phyloP scores from a whole-genome alignment of 2,329 filamentous ascomycete genomes.

The Exophiala xenobiotica region DNA sequence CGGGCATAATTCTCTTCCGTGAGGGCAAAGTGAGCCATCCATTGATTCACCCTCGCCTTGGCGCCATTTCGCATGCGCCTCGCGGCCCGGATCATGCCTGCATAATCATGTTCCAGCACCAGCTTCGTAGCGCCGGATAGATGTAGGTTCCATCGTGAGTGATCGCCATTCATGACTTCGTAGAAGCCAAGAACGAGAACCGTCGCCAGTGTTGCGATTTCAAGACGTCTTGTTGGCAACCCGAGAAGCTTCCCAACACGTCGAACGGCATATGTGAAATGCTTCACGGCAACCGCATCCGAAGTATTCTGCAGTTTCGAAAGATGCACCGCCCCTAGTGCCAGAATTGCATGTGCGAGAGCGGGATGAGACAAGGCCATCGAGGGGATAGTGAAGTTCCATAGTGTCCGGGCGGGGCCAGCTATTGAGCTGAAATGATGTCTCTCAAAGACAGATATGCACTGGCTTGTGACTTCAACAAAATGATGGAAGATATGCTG shows the following conservation, averaged over 20 bases:
- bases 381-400: slow-evolving; percentile 77
- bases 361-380: slow-evolving; percentile 82
- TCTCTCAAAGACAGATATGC: slow-evolving; percentile 83
- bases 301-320: slow-evolving; percentile 74
- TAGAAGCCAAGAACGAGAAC: slow-evolving; percentile 85
- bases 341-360: slow-evolving; percentile 85
- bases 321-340: slow-evolving; percentile 82
- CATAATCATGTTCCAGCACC: slow-evolving; percentile 77
- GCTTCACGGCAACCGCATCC: slow-evolving; percentile 78
- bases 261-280: slow-evolving; percentile 84
- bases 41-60: slow-evolving; percentile 36
- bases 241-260: slow-evolving; percentile 74
- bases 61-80: slow-evolving; percentile 61
- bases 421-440: slow-evolving; percentile 63
- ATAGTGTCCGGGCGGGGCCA: slow-evolving; percentile 57
- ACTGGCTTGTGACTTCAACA: slow-evolving; percentile 81
- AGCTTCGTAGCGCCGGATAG: slow-evolving; percentile 74
- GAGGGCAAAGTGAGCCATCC: slow-evolving; percentile 34
- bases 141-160: slow-evolving; percentile 94
- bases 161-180: slow-evolving; percentile 91
- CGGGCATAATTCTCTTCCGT: slow-evolving; percentile 28
- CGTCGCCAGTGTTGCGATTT: slow-evolving; percentile 81
- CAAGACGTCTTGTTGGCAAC: slow-evolving; percentile 65
- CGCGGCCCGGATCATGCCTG: slow-evolving; percentile 68
- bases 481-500: slow-evolving; percentile 88